phyloP scores from a whole-genome alignment of 2,329 filamentous ascomycete genomes.

The Calonectria pauciramosa region DNA sequence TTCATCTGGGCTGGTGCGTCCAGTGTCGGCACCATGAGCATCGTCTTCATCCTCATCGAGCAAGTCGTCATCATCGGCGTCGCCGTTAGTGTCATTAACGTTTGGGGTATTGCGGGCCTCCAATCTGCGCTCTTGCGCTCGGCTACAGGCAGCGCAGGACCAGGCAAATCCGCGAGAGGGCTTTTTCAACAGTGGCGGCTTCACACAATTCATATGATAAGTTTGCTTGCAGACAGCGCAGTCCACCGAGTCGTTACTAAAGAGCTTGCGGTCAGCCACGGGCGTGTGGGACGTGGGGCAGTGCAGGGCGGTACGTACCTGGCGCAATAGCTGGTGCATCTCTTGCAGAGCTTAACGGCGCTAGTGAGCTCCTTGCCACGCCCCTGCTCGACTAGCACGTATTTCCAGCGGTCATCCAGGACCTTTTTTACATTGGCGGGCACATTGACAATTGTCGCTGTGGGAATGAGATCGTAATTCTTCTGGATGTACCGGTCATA shows the following conservation, averaged over 20 bases:
- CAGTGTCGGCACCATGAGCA: slow-evolving; percentile 68
- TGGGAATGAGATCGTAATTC: slow-evolving; percentile 97
- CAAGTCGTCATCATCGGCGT: slow-evolving; percentile 75
- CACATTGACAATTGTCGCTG: slow-evolving; percentile 93
- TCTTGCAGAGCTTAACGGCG: slow-evolving; percentile 95
- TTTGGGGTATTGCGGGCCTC: slow-evolving; percentile 91
- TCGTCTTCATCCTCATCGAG: slow-evolving; percentile 81
- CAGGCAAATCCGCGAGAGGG: slow-evolving; percentile 97
- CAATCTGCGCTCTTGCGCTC: slow-evolving; percentile 92
- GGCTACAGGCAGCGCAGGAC: slow-evolving; percentile 96
- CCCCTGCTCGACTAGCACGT: slow-evolving; percentile 92
- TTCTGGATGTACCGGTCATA: slow-evolving; percentile 99
- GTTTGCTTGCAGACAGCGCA: slow-evolving; percentile 95
- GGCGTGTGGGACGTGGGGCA: slow-evolving; percentile 35
- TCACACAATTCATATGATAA: slow-evolving; percentile 99
- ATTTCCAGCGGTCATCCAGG: slow-evolving; percentile 96
- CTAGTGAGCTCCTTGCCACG: slow-evolving; percentile 96
- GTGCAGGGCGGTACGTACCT: slow-evolving; percentile 69
- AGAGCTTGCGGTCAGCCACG: slow-evolving; percentile 41
- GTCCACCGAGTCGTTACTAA: slow-evolving; percentile 92
- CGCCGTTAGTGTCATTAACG: slow-evolving; percentile 75
- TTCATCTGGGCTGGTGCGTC: slow-evolving; percentile 74
- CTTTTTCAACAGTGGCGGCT: slow-evolving; percentile 92
- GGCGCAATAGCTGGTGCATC: slow-evolving; percentile 91
- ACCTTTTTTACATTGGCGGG: slow-evolving; percentile 96